Evolutionary conservation across 2,329 filamentous ascomycete genomes (phyloP).

Genomic region (Colletotrichum lentis): DNA sequence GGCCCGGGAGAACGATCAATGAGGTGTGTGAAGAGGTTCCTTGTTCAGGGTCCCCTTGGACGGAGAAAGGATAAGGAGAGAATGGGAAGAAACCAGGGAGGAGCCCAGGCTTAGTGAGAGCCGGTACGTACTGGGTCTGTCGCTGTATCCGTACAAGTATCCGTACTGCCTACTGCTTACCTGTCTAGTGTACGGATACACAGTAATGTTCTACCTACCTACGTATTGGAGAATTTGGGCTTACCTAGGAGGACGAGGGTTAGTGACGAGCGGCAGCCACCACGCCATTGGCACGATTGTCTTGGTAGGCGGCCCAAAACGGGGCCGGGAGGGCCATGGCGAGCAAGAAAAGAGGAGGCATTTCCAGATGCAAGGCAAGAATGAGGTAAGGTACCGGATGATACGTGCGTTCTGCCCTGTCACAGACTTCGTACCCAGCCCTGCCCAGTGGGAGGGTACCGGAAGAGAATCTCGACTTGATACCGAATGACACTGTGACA

Average conservation of each 20-base stretch:
- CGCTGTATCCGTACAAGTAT: not conserved
- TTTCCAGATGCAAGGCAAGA: not conserved
- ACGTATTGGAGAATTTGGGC: not conserved
- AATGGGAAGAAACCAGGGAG: slow-evolving; percentile 11
- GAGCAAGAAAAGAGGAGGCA: slow-evolving; percentile 17
- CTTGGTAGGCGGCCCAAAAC: slow-evolving; percentile 29
- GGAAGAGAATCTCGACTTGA: slow-evolving; percentile 31
- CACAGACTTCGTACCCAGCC: not conserved
- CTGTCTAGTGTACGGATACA: no score
- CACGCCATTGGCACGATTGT: slow-evolving; percentile 9
- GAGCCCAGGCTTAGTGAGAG: slow-evolving; percentile 11
- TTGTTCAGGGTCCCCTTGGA: slow-evolving; percentile 37
- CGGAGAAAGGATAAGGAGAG: slow-evolving; percentile 32
- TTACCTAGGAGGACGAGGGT: slow-evolving; percentile 28
- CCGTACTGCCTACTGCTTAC: no score
- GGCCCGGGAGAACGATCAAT: slow-evolving; percentile 18
- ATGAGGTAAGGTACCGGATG: slow-evolving; percentile 28
- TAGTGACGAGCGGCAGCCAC: slow-evolving; percentile 27
- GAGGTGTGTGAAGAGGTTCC: slow-evolving; percentile 17
- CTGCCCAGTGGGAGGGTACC: not conserved
- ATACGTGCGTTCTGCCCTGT: slow-evolving; percentile 20
- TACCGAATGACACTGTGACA: slow-evolving; percentile 9
- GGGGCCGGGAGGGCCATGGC: slow-evolving; percentile 23
- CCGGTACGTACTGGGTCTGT: slow-evolving; percentile 20
- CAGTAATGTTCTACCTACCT: no score